These are phyloP conservation scores for Pyrenophora graminea DNA, from an alignment of 2,329 filamentous ascomycete species.

Conservation along the genomic window DNA sequence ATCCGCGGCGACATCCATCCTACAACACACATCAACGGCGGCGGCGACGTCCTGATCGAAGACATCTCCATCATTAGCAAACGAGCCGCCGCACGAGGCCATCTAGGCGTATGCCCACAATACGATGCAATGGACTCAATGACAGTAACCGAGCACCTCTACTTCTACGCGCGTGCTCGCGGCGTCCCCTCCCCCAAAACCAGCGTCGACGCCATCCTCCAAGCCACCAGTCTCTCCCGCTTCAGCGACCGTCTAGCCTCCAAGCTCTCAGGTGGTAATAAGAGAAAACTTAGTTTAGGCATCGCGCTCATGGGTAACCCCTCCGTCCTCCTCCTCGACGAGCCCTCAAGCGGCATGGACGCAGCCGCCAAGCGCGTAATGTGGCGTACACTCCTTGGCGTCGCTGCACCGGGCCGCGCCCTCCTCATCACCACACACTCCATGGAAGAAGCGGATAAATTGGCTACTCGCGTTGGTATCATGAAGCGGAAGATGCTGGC, in stretches of 20 bases:
- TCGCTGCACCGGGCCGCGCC: slow-evolving; percentile 72
- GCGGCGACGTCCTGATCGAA: slow-evolving; percentile 83
- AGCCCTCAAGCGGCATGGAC: slow-evolving; percentile 87
- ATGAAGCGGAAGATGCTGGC: slow-evolving; percentile 86
- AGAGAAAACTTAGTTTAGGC: slow-evolving; percentile 85
- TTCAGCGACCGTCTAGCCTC: slow-evolving; percentile 76
- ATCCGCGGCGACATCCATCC: slow-evolving; percentile 88
- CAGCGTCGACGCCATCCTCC: slow-evolving; percentile 78
- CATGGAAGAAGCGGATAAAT: slow-evolving; percentile 93
- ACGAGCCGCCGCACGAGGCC: slow-evolving; percentile 71
- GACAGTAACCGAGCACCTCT: slow-evolving; percentile 84
- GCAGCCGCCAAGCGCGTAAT: slow-evolving; percentile 89
- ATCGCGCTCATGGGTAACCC: slow-evolving; percentile 95
- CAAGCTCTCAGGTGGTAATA: slow-evolving; percentile 86
- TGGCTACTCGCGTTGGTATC: slow-evolving; percentile 83
- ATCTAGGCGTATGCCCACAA: slow-evolving; percentile 88
- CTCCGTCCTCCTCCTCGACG: slow-evolving; percentile 82
- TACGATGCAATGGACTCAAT: slow-evolving; percentile 80
- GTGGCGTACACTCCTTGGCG: slow-evolving; percentile 81
- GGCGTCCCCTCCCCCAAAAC: slow-evolving; percentile 75
- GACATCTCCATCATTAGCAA: slow-evolving; percentile 73
- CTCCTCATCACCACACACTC: slow-evolving; percentile 89
- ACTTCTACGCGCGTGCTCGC: slow-evolving; percentile 83
- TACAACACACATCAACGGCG: slow-evolving; percentile 57
- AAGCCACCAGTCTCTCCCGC: slow-evolving; percentile 74